Conservation (phyloP, 306 rosid species). For the Cucumis melo region DNA sequence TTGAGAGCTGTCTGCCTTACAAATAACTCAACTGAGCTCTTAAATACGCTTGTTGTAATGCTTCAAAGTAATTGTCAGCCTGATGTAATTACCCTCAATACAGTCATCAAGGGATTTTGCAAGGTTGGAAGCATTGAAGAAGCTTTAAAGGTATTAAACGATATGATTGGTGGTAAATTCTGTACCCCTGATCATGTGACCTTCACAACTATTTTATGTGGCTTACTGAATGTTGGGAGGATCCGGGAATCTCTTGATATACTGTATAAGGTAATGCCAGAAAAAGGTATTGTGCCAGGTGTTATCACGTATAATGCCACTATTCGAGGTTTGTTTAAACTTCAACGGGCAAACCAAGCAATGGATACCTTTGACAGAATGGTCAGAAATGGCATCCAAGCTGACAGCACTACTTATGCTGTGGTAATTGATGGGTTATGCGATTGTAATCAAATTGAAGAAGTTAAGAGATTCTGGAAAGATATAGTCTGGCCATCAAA, state of each 20-base stretch:
- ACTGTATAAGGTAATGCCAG: slow-evolving; percentile 33
- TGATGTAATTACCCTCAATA: slow-evolving; percentile 66
- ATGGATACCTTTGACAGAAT: slow-evolving; percentile 27
- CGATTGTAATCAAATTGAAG: slow-evolving; percentile 45
- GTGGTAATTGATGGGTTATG: slow-evolving; percentile 55
- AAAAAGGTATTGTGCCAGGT: slow-evolving; percentile 39
- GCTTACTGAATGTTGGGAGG: slow-evolving; percentile 48
- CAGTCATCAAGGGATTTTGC: slow-evolving; percentile 66
- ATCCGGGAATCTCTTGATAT: slow-evolving; percentile 43
- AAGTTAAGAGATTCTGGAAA: slow-evolving; percentile 67
- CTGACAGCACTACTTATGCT: slow-evolving; percentile 45
- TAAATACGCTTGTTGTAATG: slow-evolving; percentile 60
- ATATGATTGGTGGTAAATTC: slow-evolving; percentile 58
- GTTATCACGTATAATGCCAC: slow-evolving; percentile 64
- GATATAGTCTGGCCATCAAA: slow-evolving; percentile 75
- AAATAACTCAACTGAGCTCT: slow-evolving; percentile 57
- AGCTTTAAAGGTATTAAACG: slow-evolving; percentile 52
- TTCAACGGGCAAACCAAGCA: slow-evolving; percentile 37
- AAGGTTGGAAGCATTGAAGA: slow-evolving; percentile 63
- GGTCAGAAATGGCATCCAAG: slow-evolving; percentile 30
- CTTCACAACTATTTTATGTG: slow-evolving; percentile 59
- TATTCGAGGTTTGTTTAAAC: slow-evolving; percentile 54
- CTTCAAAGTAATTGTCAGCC: slow-evolving; percentile 51
- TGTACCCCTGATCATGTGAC: slow-evolving; percentile 61
- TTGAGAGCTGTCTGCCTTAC: slow-evolving; percentile 56